A percentile compares a stretch with the other conserved stretches of the same genome.
phyloP scores from a whole-genome alignment of 2,329 filamentous ascomycete species.

The Verticillium albo-atrum region DNA sequence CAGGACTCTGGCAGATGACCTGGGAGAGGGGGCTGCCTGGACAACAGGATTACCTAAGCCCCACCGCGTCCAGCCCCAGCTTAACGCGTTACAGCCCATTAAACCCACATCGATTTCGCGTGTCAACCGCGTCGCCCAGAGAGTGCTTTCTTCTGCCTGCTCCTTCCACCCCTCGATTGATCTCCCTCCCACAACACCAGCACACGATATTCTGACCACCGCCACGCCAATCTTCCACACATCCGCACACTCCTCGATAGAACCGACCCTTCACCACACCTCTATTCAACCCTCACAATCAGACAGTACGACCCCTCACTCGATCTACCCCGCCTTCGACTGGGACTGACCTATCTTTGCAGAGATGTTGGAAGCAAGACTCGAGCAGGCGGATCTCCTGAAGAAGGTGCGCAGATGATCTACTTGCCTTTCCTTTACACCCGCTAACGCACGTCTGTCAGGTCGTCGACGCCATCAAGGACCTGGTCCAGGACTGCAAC shows the following conservation, averaged over 20 bases:
- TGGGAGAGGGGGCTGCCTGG: background rate
- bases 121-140: background rate
- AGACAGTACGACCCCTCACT: background rate
- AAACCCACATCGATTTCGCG: background rate
- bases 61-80: background rate
- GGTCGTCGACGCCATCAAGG: slow-evolving; percentile 99
- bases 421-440: background rate
- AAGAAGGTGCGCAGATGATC: slow-evolving; percentile 67
- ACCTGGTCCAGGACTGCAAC: slow-evolving; percentile 99
- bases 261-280: background rate
- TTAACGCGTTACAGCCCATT: background rate
- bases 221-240: background rate
- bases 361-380: slow-evolving; percentile 90
- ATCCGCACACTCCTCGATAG: background rate
- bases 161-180: background rate
- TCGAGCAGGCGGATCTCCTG: slow-evolving; percentile 88
- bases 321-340: background rate
- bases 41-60: background rate
- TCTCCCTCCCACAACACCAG: background rate
- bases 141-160: background rate
- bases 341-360: slow-evolving; percentile 7
- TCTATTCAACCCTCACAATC: background rate
- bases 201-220: background rate
- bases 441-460: slow-evolving; percentile 27
- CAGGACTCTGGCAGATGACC: background rate